A percentile compares a stretch with the other conserved stretches of the same genome.
phyloP scores from a whole-genome alignment of 495 filamentous ascomycete genomes.

The Lentithecium fluviatile region DNA sequence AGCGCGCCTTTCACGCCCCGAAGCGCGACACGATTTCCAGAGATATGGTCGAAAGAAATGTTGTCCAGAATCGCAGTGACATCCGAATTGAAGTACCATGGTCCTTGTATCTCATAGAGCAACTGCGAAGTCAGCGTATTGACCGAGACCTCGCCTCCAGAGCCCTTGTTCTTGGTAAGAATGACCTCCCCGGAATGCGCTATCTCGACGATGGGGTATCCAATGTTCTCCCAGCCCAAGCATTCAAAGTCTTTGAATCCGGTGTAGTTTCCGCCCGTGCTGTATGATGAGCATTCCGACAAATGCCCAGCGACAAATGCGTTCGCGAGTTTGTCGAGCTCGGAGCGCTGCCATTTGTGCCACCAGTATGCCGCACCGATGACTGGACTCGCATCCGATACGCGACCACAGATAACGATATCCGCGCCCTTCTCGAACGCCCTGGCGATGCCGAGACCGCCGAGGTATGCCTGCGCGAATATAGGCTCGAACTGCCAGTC shows the following conservation, averaged over 20 bases:
- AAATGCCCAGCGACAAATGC: slow-evolving; percentile 60
- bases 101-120: slow-evolving; percentile 62
- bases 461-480: slow-evolving; percentile 49
- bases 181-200: slow-evolving; percentile 49
- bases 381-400: slow-evolving; percentile 41
- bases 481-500: slow-evolving; percentile 57
- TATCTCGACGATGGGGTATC: slow-evolving; percentile 61
- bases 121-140: slow-evolving; percentile 57
- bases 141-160: slow-evolving; percentile 44
- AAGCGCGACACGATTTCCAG: slow-evolving; percentile 44
- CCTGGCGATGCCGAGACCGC: slow-evolving; percentile 41
- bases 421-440: slow-evolving; percentile 43
- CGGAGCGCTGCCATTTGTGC: slow-evolving; percentile 40
- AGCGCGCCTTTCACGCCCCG: slow-evolving; percentile 47
- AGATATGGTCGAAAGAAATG: slow-evolving; percentile 45
- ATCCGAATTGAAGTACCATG: slow-evolving; percentile 57
- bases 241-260: slow-evolving; percentile 53
- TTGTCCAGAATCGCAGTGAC: slow-evolving; percentile 54
- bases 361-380: slow-evolving; percentile 38
- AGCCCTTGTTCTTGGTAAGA: slow-evolving; percentile 41
- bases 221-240: slow-evolving; percentile 51
- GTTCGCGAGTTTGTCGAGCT: slow-evolving; percentile 53
- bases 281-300: slow-evolving; percentile 57
- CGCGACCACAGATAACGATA: slow-evolving; percentile 45
- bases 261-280: slow-evolving; percentile 56